A percentile compares a stretch with the other conserved stretches of the same genome.
These are phyloP conservation scores for Ceratocystis cacaofunesta DNA, from an alignment of 2,329 filamentous ascomycete genomes.

Conservation along the genomic window DNA sequence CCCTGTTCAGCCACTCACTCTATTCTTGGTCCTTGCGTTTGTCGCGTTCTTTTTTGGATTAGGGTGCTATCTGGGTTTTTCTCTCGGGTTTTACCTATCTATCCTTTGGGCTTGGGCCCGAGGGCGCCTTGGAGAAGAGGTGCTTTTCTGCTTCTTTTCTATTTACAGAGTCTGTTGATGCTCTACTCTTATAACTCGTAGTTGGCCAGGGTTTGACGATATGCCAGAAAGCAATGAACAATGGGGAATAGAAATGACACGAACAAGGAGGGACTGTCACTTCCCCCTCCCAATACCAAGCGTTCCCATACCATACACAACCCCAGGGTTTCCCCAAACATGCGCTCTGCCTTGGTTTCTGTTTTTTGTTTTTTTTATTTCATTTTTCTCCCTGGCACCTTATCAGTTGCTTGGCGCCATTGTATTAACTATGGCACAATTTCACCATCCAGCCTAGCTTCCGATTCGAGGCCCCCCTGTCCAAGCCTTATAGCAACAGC, in stretches of 20 bases:
- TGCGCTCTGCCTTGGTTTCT: neutral
- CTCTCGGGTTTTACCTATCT: neutral
- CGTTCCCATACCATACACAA: neutral
- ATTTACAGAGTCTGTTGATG: too few species aligned
- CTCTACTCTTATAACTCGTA: too few species aligned
- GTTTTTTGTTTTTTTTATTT: neutral
- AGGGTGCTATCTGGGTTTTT: neutral
- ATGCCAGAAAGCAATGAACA: neutral
- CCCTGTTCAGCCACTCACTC: neutral
- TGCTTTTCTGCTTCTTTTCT: too few species aligned
- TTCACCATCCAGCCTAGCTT: neutral
- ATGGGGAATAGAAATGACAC: neutral
- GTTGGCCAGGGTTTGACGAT: too few species aligned
- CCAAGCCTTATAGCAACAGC: neutral
- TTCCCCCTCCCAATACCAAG: neutral
- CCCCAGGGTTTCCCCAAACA: neutral
- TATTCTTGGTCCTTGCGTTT: slow-evolving; percentile 2
- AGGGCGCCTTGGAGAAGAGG: too few species aligned
- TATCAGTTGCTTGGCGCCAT: neutral
- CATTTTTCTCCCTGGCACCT: neutral
- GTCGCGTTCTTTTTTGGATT: neutral
- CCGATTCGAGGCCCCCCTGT: slow-evolving; percentile 1
- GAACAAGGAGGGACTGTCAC: neutral
- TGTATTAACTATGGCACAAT: slow-evolving; percentile 3
- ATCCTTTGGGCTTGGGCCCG: neutral